phyloP scores from a whole-genome alignment of 2,329 filamentous ascomycete species.

The Rhinocladiella similis region DNA sequence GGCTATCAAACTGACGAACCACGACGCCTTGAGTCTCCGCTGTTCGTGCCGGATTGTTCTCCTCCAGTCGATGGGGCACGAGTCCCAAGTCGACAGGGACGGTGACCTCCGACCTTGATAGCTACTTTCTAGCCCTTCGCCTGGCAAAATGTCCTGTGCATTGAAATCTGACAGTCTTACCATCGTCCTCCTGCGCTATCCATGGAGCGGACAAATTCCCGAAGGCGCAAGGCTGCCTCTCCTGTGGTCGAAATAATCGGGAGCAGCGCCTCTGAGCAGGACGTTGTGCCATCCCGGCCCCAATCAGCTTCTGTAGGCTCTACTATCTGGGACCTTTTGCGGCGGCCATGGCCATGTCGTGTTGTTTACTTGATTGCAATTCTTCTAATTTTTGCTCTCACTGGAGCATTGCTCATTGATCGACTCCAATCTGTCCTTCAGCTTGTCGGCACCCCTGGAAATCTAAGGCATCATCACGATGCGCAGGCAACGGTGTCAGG shows the following conservation, averaged over 20 bases:
- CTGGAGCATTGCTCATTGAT: neutral
- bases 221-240: conserved; percentile 6
- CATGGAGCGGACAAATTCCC: conserved; percentile 14
- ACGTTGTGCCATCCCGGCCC: neutral
- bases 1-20: too few species aligned
- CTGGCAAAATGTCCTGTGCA: neutral
- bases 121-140: neutral
- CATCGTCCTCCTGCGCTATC: neutral
- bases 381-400: neutral
- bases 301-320: neutral
- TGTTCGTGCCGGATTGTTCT: neutral
- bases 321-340: too few species aligned
- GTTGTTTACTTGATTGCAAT: neutral
- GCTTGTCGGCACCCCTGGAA: neutral
- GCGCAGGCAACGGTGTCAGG: conserved; percentile 27
- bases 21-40: neutral
- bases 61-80: neutral
- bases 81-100: neutral
- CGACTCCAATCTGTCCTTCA: neutral
- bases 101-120: too few species aligned
- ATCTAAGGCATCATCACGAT: conserved; percentile 22
- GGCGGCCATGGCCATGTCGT: neutral
- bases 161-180: neutral
- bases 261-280: neutral
- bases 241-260: neutral